phyloP scores from a whole-genome alignment of 2,329 filamentous ascomycete species.

The Madurella fahalii region DNA sequence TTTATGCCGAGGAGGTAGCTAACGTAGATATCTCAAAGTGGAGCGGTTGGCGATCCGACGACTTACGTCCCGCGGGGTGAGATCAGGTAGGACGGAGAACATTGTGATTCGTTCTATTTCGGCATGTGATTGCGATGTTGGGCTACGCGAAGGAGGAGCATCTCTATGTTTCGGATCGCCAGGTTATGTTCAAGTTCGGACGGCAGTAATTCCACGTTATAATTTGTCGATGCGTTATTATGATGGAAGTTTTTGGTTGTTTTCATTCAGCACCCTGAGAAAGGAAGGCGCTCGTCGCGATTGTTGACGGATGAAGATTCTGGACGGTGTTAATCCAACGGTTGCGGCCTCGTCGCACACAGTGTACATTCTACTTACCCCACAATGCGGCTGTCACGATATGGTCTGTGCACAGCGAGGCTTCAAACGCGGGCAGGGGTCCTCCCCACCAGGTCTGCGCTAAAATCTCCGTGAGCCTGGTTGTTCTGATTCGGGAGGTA shows the following conservation, averaged over 20 bases:
- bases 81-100: constrained; percentile 61
- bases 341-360: neutral
- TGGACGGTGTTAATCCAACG: too few relatives aligned
- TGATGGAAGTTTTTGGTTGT: too few relatives aligned
- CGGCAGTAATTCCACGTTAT: neutral
- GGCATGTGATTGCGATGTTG: neutral
- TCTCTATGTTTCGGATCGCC: neutral
- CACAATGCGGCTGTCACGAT: constrained; percentile 18
- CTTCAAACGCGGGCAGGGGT: neutral
- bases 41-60: neutral
- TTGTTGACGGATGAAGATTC: too few relatives aligned
- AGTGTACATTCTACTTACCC: constrained; percentile 21
- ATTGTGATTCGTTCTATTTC: constrained; percentile 34
- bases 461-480: neutral
- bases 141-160: neutral
- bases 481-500: neutral
- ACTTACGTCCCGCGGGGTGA: constrained; percentile 67
- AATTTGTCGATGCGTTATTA: too few relatives aligned
- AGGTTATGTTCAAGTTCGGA: neutral
- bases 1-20: neutral
- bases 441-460: neutral
- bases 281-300: too few relatives aligned
- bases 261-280: too few relatives aligned
- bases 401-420: constrained; percentile 15
- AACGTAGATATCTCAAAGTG: too few relatives aligned